phyloP scores from a whole-genome alignment of 306 rosid species.

The Acacia confusa region DNA sequence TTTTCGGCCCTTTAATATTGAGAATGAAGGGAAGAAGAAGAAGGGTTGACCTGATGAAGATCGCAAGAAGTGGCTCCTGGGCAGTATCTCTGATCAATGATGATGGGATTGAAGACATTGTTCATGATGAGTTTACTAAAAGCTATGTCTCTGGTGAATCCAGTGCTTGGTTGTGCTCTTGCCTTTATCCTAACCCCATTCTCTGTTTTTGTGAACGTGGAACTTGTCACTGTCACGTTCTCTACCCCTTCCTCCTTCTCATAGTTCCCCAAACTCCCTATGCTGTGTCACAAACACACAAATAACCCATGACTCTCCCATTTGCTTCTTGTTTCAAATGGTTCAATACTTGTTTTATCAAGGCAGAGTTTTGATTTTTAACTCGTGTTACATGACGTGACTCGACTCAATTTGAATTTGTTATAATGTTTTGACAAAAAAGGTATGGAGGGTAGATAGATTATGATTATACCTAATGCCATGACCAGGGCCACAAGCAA shows the following conservation, averaged over 20 bases:
- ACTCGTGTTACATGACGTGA: too few species aligned
- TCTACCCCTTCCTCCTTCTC: constrained; percentile 35
- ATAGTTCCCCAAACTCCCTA: constrained; percentile 39
- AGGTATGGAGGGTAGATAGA: neutral
- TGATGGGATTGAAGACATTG: constrained; percentile 42
- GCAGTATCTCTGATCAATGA: constrained; percentile 47
- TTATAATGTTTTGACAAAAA: too few species aligned
- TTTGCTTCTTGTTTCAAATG: neutral
- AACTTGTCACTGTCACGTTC: constrained; percentile 37
- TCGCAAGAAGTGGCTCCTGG: constrained; percentile 22
- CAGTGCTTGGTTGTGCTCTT: constrained; percentile 41
- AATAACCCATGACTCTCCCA: neutral
- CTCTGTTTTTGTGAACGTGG: constrained; percentile 27
- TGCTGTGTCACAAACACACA: constrained; percentile 11
- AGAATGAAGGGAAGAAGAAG: neutral
- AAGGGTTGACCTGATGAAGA: neutral
- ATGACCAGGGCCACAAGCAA: constrained; percentile 64
- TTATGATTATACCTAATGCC: constrained; percentile 45
- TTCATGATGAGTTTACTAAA: constrained; percentile 42
- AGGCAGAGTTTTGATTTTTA: neutral
- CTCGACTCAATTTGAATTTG: neutral
- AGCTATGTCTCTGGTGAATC: constrained; percentile 28
- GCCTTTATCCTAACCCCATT: constrained; percentile 48
- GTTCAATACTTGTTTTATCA: neutral
- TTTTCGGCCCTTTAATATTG: neutral